Conservation (phyloP, 1,284 basidiomycete species). For the Heterobasidion parviporum region DNA sequence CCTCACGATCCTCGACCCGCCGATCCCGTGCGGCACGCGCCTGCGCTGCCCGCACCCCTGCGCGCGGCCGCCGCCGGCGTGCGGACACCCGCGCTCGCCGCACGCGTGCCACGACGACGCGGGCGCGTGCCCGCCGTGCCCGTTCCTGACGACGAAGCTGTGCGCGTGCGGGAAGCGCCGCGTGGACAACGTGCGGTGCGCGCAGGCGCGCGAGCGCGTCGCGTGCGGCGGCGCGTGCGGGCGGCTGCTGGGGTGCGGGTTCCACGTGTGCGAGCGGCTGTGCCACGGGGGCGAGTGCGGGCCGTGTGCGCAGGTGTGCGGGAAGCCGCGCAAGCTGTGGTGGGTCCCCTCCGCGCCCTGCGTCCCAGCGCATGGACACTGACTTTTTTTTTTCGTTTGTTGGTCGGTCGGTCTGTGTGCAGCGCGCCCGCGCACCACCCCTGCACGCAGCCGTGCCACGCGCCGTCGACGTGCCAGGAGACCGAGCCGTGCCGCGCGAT, state of each 20-base stretch:
- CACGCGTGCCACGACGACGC: constrained; percentile 71
- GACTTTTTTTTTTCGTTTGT: background rate
- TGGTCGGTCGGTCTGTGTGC: no score
- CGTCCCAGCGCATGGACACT: background rate
- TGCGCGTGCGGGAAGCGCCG: constrained; percentile 87
- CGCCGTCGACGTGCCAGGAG: constrained; percentile 77
- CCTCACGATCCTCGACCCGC: constrained; percentile 59
- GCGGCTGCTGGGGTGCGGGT: constrained; percentile 74
- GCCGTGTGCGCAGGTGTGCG: constrained; percentile 65
- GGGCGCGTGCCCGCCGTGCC: constrained; percentile 73
- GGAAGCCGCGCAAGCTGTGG: constrained; percentile 80
- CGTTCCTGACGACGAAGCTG: constrained; percentile 64
- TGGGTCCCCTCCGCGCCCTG: constrained; percentile 22
- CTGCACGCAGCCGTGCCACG: constrained; percentile 75
- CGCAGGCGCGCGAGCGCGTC: constrained; percentile 75
- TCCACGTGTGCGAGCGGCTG: constrained; percentile 71
- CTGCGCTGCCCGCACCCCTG: constrained; percentile 79
- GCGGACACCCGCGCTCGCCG: constrained; percentile 71
- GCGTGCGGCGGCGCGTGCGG: constrained; percentile 79
- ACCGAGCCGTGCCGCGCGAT: constrained; percentile 63
- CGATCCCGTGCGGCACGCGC: constrained; percentile 71
- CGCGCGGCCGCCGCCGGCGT: constrained; percentile 57
- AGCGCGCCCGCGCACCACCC: constrained; percentile 60
- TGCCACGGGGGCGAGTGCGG: constrained; percentile 83
- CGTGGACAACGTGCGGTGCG: constrained; percentile 67